Conservation (phyloP, 306 rosid species). For the Rubus parviflorus region DNA sequence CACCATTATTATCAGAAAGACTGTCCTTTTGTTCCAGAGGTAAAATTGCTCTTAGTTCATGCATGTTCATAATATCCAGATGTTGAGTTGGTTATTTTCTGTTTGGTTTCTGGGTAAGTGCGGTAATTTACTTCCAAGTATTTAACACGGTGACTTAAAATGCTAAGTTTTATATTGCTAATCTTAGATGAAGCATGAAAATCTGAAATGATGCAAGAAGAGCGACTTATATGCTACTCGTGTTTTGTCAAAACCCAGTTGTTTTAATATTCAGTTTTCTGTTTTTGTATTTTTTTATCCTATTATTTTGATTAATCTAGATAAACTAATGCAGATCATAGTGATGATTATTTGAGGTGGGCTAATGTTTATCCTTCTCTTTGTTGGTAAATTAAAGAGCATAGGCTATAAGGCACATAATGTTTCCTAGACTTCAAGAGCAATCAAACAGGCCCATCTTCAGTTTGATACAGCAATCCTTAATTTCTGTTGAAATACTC, state of each 20-base stretch:
- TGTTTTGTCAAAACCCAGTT: background rate
- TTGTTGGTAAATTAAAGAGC: background rate
- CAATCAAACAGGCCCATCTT: background rate
- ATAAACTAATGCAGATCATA: background rate
- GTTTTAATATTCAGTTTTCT: background rate
- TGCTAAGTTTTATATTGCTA: background rate
- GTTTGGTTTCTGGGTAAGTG: slow-evolving; percentile 14
- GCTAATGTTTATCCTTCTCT: background rate
- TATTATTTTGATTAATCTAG: background rate
- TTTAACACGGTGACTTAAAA: background rate
- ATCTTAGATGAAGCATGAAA: background rate
- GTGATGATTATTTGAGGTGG: background rate
- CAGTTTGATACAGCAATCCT: background rate
- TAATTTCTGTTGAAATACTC: background rate
- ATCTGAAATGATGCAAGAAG: background rate
- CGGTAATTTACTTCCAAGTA: background rate
- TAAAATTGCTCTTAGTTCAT: slow-evolving; percentile 12
- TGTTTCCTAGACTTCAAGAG: slow-evolving; percentile 2
- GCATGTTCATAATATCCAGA: slow-evolving; percentile 2
- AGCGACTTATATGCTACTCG: background rate
- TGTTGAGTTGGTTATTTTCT: background rate
- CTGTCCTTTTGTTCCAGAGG: slow-evolving; percentile 77
- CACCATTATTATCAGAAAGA: slow-evolving; percentile 19
- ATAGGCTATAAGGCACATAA: background rate
- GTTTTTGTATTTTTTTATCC: background rate